These are phyloP conservation scores for Vinca minor DNA, from an alignment of 257 asterid genomes.

Conservation along the genomic window DNA sequence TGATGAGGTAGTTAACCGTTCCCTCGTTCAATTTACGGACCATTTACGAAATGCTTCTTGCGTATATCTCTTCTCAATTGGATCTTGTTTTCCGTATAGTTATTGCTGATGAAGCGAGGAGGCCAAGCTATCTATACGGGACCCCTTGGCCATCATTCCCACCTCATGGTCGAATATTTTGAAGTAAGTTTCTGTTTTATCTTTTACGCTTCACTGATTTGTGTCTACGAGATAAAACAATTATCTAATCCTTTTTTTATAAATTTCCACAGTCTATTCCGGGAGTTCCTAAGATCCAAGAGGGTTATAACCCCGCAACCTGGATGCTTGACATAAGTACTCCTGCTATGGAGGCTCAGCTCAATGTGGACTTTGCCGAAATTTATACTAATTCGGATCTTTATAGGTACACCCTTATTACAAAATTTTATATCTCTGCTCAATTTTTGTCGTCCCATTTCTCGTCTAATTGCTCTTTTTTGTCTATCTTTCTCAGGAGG, in stretches of 20 bases:
- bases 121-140: slow-evolving; percentile 63
- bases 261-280: slow-evolving; percentile 44
- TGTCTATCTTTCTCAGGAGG: slow-evolving; percentile 42
- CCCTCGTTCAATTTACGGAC: neutral
- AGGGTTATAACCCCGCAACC: slow-evolving; percentile 78
- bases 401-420: slow-evolving; percentile 45
- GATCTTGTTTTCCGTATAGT: slow-evolving; percentile 26
- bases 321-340: slow-evolving; percentile 83
- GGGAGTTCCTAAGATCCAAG: slow-evolving; percentile 65
- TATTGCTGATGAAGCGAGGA: slow-evolving; percentile 75
- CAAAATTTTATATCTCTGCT: neutral
- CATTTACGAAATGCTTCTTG: neutral
- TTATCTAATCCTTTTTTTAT: neutral
- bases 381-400: slow-evolving; percentile 63
- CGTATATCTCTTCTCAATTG: neutral
- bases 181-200: slow-evolving; percentile 35
- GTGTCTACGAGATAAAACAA: neutral
- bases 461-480: slow-evolving; percentile 6
- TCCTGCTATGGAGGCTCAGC: slow-evolving; percentile 58
- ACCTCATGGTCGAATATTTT: slow-evolving; percentile 45
- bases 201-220: neutral
- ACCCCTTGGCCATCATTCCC: slow-evolving; percentile 69
- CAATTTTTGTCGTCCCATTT: neutral
- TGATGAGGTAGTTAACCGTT: slow-evolving; percentile 41
- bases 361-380: slow-evolving; percentile 66